Evolutionary conservation across 129 eudicot genomes (phyloP).

Genomic region (Flaveria ramosissima): DNA sequence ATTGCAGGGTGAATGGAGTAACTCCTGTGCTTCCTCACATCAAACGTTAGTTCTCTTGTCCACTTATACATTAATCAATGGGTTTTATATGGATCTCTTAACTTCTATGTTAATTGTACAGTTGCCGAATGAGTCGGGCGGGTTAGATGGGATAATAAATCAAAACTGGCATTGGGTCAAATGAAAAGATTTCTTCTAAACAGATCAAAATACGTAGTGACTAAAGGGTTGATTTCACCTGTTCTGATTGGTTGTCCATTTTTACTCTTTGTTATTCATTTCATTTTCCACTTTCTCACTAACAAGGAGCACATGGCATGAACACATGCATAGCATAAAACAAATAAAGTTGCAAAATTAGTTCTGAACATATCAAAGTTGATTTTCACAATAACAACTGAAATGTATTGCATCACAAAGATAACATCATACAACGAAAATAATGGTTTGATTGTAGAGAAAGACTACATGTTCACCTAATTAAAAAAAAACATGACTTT

Average conservation of each 20-base stretch:
- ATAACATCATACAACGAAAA: not conserved
- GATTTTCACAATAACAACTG: not conserved
- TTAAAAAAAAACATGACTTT: not conserved
- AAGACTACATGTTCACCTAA: not conserved
- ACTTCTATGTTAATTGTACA: not conserved
- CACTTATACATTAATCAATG: not conserved
- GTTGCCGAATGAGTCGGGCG: not conserved
- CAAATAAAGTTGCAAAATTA: not conserved
- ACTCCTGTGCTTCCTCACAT: conserved; percentile 81
- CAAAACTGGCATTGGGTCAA: not conserved
- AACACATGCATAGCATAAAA: not conserved
- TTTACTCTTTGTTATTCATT: not conserved
- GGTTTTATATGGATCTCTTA: not conserved
- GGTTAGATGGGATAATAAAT: not conserved
- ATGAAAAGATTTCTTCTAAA: not conserved
- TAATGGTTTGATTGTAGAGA: not conserved
- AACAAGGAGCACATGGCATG: conserved; percentile 11
- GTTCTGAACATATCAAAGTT: not conserved
- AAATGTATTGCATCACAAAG: not conserved
- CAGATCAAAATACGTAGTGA: not conserved
- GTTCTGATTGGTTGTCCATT: not conserved
- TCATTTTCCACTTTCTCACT: not conserved
- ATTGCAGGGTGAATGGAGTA: conserved; percentile 78
- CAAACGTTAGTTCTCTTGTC: conserved; percentile 56
- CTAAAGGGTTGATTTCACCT: not conserved